Conservation (phyloP, 2,329 filamentous ascomycete genomes). For the Verruconis gallopava region DNA sequence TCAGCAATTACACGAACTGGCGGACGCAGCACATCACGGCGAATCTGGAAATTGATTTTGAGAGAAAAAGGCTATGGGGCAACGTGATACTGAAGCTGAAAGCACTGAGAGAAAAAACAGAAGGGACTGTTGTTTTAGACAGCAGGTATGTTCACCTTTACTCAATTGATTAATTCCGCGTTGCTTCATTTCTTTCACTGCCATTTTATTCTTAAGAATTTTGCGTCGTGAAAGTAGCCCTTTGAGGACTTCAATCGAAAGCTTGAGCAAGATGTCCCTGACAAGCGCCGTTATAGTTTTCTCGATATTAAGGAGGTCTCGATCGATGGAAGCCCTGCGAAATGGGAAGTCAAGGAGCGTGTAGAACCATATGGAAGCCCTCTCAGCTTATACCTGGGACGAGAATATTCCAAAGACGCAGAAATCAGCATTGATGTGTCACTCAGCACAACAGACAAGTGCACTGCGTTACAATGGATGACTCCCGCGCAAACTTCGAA, state of each 20-base stretch:
- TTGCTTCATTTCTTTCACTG: no score
- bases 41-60: constrained; percentile 73
- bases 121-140: constrained; percentile 71
- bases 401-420: constrained; percentile 33
- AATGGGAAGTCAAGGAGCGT: constrained; percentile 59
- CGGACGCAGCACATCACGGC: constrained; percentile 71
- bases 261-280: no score
- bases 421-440: constrained; percentile 42
- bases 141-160: constrained; percentile 38
- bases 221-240: no score
- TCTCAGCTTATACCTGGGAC: constrained; percentile 45
- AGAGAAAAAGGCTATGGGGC: constrained; percentile 62
- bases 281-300: constrained; percentile 40
- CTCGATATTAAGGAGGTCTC: constrained; percentile 61
- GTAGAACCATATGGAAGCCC: constrained; percentile 63
- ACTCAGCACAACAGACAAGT: constrained; percentile 71
- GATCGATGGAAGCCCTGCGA: constrained; percentile 49
- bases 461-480: constrained; percentile 91
- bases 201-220: no score
- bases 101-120: constrained; percentile 59
- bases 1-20: constrained; percentile 86
- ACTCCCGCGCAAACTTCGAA: constrained; percentile 87
- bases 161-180: background rate
- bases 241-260: no score
- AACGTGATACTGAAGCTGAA: constrained; percentile 65